Evolutionary conservation across 495 filamentous ascomycete species (phyloP).

Genomic region (Penicillium tannophilum): DNA sequence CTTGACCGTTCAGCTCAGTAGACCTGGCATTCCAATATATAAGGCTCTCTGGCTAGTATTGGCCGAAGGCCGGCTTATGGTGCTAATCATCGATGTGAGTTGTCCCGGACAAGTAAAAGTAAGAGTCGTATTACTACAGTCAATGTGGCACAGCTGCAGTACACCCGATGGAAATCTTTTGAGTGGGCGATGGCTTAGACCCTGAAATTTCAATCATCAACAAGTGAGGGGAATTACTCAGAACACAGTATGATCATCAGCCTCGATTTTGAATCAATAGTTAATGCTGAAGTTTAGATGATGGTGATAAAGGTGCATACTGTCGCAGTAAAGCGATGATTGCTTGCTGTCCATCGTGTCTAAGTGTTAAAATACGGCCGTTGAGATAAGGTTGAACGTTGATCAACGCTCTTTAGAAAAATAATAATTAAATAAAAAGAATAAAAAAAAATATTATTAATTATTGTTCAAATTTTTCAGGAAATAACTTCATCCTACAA

Average conservation of each 20-base stretch:
- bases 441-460: no score
- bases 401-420: conserved; percentile 2
- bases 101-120: neutral
- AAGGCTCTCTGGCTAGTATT: neutral
- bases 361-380: neutral
- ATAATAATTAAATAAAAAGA: conserved; percentile 2
- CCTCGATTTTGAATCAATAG: neutral
- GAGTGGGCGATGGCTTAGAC: conserved; percentile 2
- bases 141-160: conserved; percentile 2
- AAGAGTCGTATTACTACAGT: neutral
- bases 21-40: neutral
- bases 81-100: conserved; percentile 1
- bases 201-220: neutral
- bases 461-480: neutral
- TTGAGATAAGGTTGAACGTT: conserved; percentile 3
- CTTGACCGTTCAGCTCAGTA: conserved; percentile 1
- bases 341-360: neutral
- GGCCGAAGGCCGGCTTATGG: neutral
- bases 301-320: neutral
- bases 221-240: neutral
- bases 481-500: neutral
- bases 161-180: neutral
- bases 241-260: neutral
- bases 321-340: neutral
- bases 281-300: neutral